Conservation (phyloP, 2,329 filamentous ascomycete species). For the Diaporthe nobilis region DNA sequence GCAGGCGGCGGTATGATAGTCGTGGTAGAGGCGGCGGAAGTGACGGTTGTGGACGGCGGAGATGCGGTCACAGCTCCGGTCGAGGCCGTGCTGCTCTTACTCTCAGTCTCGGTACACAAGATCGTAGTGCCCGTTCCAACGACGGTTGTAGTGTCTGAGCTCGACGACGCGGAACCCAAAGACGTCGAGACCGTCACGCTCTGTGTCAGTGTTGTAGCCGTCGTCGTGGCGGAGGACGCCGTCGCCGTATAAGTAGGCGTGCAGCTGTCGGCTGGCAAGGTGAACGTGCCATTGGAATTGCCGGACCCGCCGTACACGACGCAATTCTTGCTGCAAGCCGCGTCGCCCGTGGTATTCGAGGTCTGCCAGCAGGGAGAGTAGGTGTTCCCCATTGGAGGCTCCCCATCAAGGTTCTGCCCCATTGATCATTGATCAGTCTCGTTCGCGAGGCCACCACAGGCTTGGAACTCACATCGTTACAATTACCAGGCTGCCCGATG, state of each 20-base stretch:
- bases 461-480: constrained; percentile 53
- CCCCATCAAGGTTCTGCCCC: constrained; percentile 57
- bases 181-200: neutral
- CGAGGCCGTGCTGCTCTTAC: neutral
- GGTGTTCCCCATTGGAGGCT: constrained; percentile 55
- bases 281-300: constrained; percentile 51
- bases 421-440: neutral
- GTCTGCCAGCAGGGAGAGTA: constrained; percentile 59
- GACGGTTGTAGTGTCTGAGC: constrained; percentile 32
- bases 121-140: constrained; percentile 40
- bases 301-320: constrained; percentile 57
- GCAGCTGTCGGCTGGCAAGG: constrained; percentile 54
- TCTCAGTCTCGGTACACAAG: constrained; percentile 11
- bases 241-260: constrained; percentile 48
- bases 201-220: constrained; percentile 40
- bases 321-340: constrained; percentile 65
- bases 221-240: constrained; percentile 38
- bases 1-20: neutral
- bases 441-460: neutral
- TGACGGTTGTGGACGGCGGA: neutral
- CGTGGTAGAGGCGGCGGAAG: neutral
- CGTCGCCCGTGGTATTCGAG: constrained; percentile 56
- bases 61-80: constrained; percentile 15
- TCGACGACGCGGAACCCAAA: neutral
- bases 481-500: constrained; percentile 58